A percentile compares a stretch with the other conserved stretches of the same genome.
These are phyloP conservation scores for Suillus occidentalis DNA, from an alignment of 768 basidiomycete species.

Conservation along the genomic window DNA sequence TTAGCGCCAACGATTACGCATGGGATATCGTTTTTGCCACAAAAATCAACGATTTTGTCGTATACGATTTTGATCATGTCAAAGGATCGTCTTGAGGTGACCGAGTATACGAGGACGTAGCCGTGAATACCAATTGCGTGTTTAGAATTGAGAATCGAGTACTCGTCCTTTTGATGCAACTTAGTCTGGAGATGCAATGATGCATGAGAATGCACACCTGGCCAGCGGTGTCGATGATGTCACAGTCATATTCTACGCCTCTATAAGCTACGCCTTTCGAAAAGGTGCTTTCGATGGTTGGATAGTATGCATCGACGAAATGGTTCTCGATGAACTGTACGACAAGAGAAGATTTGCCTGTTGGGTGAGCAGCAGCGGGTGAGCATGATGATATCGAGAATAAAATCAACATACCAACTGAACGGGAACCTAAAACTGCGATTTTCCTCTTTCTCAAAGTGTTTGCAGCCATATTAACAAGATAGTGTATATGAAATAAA, in stretches of 20 bases:
- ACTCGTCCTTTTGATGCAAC: slow-evolving; percentile 73
- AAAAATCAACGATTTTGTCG: slow-evolving; percentile 90
- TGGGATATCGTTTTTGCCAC: slow-evolving; percentile 80
- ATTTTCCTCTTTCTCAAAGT: slow-evolving; percentile 82
- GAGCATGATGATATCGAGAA: slow-evolving; percentile 16
- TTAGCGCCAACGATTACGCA: slow-evolving; percentile 96
- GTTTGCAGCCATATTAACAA: slow-evolving; percentile 30
- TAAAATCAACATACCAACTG: slow-evolving; percentile 65
- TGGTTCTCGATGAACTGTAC: slow-evolving; percentile 92
- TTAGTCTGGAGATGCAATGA: slow-evolving; percentile 10
- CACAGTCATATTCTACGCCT: slow-evolving; percentile 91
- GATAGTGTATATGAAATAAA: slow-evolving; percentile 7
- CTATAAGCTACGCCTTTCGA: slow-evolving; percentile 84
- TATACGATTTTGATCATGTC: slow-evolving; percentile 93
- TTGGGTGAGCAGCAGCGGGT: slow-evolving; percentile 17
- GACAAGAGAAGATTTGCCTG: slow-evolving; percentile 93
- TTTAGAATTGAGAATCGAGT: slow-evolving; percentile 88
- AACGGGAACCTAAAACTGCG: slow-evolving; percentile 82
- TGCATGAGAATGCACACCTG: slow-evolving; percentile 56
- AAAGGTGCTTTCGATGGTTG: slow-evolving; percentile 90
- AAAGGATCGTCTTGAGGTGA: slow-evolving; percentile 86
- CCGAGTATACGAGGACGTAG: slow-evolving; percentile 94
- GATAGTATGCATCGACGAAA: slow-evolving; percentile 92
- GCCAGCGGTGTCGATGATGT: slow-evolving; percentile 97
- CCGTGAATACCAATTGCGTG: slow-evolving; percentile 98